Evolutionary conservation across 2,329 filamentous ascomycete genomes (phyloP).

Genomic region (Fusarium virguliforme): DNA sequence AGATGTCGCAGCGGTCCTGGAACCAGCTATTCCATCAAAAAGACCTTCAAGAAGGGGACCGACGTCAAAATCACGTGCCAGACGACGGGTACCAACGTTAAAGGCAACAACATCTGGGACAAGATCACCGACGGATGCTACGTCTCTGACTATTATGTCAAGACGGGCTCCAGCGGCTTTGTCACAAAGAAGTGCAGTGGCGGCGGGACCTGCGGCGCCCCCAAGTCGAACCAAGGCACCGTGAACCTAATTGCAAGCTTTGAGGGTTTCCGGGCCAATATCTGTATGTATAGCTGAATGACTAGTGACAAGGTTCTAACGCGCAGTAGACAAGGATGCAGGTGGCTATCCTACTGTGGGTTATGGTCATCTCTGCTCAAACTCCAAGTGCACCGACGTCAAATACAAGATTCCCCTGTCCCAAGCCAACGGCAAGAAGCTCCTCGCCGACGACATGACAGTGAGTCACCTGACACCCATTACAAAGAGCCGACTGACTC

Average conservation of each 20-base stretch:
- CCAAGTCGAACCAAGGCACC: constrained; percentile 33
- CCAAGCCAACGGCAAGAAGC: constrained; percentile 57
- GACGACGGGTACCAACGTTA: constrained; percentile 17
- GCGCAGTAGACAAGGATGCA: constrained; percentile 55
- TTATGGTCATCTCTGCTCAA: constrained; percentile 66
- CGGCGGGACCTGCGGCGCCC: constrained; percentile 4
- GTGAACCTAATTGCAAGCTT: constrained; percentile 30
- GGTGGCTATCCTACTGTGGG: constrained; percentile 65
- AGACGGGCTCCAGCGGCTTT: constrained; percentile 11
- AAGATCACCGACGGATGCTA: constrained; percentile 24
- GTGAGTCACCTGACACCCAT: constrained; percentile 12
- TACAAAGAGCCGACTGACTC: no score
- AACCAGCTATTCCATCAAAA: constrained; percentile 10
- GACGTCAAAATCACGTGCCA: constrained; percentile 29
- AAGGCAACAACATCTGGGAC: constrained; percentile 23
- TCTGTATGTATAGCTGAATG: constrained; percentile 28
- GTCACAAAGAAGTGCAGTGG: constrained; percentile 16
- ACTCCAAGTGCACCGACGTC: constrained; percentile 62
- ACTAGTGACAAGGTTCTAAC: neutral
- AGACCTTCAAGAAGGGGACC: constrained; percentile 14
- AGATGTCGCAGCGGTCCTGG: constrained; percentile 26
- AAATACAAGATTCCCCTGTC: constrained; percentile 64
- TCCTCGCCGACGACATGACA: constrained; percentile 53
- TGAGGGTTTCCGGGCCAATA: constrained; percentile 31
- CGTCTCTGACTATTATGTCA: constrained; percentile 32